Conservation (phyloP, 108 stramenopile species). For the Parietichytrium sp. region DNA sequence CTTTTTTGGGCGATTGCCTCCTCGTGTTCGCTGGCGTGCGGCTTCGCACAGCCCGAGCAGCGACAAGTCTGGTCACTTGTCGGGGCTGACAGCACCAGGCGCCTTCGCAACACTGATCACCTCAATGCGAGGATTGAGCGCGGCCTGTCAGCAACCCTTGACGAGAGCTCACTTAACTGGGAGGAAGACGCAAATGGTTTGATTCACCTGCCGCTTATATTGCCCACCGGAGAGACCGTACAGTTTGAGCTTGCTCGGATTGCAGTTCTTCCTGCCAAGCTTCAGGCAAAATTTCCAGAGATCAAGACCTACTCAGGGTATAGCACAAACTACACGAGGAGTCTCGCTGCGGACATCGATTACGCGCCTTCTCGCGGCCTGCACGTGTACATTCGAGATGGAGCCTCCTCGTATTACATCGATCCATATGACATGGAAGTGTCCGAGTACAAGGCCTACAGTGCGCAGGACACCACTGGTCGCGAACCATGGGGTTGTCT, state of each 20-base stretch:
- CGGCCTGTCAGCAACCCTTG: no score
- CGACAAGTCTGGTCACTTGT: no score
- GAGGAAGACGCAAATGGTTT: no score
- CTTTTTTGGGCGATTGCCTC: no score
- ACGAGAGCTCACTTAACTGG: no score
- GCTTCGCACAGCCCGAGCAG: no score
- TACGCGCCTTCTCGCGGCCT: background rate
- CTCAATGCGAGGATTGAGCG: no score
- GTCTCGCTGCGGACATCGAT: background rate
- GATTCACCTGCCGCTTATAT: background rate
- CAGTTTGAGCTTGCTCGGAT: background rate
- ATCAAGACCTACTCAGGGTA: background rate
- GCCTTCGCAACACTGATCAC: no score
- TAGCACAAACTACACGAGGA: background rate
- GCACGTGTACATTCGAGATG: background rate
- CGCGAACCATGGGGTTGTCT: no score
- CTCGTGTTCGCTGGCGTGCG: no score
- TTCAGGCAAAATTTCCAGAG: background rate
- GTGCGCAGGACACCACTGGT: background rate
- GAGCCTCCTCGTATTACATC: background rate
- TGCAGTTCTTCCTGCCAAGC: background rate
- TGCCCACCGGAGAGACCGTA: background rate
- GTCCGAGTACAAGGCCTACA: background rate
- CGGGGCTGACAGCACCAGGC: no score
- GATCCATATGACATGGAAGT: background rate